These are phyloP conservation scores for Raphanus sativus DNA, from an alignment of 345 rosid genomes.

Conservation along the genomic window DNA sequence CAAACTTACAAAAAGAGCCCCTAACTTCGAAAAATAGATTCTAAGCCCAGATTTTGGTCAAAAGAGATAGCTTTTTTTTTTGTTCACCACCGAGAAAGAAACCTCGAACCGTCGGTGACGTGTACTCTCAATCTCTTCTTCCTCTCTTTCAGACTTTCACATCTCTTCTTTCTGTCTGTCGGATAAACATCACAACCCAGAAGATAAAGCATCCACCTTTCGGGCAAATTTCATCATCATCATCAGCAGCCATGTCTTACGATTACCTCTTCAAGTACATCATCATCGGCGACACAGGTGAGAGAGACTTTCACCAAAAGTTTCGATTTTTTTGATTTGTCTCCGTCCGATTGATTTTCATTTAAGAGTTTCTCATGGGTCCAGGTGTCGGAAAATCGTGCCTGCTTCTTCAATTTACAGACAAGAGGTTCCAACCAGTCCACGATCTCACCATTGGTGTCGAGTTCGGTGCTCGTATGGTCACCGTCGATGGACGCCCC, in stretches of 20 bases:
- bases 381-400: conserved; percentile 76
- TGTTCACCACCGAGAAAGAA: background rate
- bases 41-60: too few relatives aligned
- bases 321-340: background rate
- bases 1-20: too few relatives aligned
- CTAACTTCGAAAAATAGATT: too few relatives aligned
- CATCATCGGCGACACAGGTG: conserved; percentile 74
- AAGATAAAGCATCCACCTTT: background rate
- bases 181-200: background rate
- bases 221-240: background rate
- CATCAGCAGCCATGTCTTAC: conserved; percentile 53
- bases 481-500: conserved; percentile 59
- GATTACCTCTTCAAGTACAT: conserved; percentile 81
- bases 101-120: conserved; percentile 25
- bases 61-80: background rate
- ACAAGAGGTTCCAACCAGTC: conserved; percentile 73
- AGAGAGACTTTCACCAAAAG: background rate
- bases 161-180: background rate
- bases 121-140: conserved; percentile 30
- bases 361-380: background rate
- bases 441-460: conserved; percentile 80
- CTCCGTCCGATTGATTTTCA: too few relatives aligned
- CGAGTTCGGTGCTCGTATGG: conserved; percentile 73
- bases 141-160: conserved; percentile 3
- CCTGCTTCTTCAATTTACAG: conserved; percentile 64